Conservation (phyloP, 2,329 filamentous ascomycete genomes). For the Colletotrichum spinosum region DNA sequence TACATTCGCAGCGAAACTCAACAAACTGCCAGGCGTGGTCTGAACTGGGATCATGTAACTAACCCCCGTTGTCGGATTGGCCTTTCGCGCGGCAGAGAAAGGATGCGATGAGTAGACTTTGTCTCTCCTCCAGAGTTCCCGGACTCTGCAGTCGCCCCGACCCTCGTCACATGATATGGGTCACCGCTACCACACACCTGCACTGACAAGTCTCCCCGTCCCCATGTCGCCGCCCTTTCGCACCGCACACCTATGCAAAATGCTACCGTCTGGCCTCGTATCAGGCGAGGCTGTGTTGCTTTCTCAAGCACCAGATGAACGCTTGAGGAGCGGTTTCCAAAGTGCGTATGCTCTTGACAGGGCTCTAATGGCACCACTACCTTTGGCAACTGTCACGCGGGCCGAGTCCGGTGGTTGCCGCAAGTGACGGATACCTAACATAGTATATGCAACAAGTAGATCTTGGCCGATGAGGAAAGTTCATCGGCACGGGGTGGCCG, state of each 20-base stretch:
- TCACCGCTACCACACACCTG: not conserved
- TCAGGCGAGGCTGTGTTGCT: too few relatives aligned
- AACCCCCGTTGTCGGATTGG: not conserved
- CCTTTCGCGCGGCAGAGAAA: not conserved
- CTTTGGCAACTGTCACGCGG: constrained; percentile 21
- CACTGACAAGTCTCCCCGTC: too few relatives aligned
- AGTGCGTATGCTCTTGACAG: too few relatives aligned
- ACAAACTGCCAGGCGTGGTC: not conserved
- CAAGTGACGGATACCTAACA: constrained; percentile 13
- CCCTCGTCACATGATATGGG: constrained; percentile 24
- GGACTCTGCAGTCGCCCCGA: constrained; percentile 20
- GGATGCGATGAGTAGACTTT: constrained; percentile 14
- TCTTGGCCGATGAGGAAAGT: constrained; percentile 23
- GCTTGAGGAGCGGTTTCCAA: not conserved
- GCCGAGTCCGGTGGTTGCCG: constrained; percentile 13
- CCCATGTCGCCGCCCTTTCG: too few relatives aligned
- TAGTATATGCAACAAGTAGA: constrained; percentile 24
- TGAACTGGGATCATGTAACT: constrained; percentile 19
- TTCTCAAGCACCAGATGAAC: not conserved
- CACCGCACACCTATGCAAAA: too few relatives aligned
- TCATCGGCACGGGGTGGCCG: constrained; percentile 20
- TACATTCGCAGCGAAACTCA: not conserved
- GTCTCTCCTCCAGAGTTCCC: constrained; percentile 25
- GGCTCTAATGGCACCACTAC: constrained; percentile 7
- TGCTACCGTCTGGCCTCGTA: too few relatives aligned